Percentiles rank a stretch among this genome's conserved stretches.
phyloP scores from a whole-genome alignment of 768 basidiomycete species.

The Lactarius akahatsu region DNA sequence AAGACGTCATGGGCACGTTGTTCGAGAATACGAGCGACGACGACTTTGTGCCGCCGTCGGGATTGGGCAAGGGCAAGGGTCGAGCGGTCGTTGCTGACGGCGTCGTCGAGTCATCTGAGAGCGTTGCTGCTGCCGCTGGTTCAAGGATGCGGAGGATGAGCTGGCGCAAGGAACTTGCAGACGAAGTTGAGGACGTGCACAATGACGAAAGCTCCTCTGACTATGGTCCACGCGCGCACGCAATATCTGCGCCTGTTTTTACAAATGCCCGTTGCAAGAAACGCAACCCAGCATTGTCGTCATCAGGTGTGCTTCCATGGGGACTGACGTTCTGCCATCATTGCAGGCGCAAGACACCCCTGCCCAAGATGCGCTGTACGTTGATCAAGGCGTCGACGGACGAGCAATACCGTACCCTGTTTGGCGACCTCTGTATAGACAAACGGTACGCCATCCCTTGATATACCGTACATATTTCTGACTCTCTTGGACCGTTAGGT shows the following conservation, averaged over 20 bases:
- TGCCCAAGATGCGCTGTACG: conserved; percentile 8
- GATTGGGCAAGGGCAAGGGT: neutral
- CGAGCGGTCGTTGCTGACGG: neutral
- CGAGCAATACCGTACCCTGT: too few species aligned
- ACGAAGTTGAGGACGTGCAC: neutral
- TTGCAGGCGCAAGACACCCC: conserved; percentile 13
- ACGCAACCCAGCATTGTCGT: neutral
- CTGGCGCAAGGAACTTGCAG: conserved; percentile 16
- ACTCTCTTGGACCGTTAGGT: too few species aligned
- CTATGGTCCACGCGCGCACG: neutral
- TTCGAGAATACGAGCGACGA: neutral
- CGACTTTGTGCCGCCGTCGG: neutral
- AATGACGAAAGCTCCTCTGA: neutral
- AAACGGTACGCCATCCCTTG: too few species aligned
- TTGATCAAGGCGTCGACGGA: too few species aligned
- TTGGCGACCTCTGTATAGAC: too few species aligned
- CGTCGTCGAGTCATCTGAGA: neutral
- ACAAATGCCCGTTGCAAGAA: neutral
- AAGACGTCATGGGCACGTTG: conserved; percentile 6
- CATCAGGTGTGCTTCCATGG: too few species aligned
- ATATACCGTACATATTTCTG: too few species aligned
- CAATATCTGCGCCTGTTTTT: neutral
- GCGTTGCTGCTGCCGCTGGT: neutral
- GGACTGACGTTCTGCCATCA: conserved; percentile 20
- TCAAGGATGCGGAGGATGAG: conserved; percentile 11